Base-by-base conservation (phyloP, 148 eudicot species). In the Amaranthus hypochondriacus region DNA sequence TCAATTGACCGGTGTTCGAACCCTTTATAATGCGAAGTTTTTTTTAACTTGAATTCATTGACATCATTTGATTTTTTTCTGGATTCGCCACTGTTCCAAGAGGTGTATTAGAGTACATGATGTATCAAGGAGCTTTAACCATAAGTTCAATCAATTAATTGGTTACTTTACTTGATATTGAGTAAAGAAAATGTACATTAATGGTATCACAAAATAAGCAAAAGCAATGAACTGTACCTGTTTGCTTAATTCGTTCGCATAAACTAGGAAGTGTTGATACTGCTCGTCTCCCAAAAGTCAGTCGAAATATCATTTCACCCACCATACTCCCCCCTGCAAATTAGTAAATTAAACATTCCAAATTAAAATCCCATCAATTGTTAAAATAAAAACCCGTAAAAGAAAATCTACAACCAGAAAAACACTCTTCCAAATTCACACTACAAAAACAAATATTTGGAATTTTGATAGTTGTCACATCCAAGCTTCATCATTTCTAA, bases 211-310 rank as follows among this genome's bases (percentile, higher is more conserved):
- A 74, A 43, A 51, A 53, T 28, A 28, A 28, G 39, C 39, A 75
- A 9, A 9, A 46, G 9, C 49, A 5, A 28, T 48, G 63, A 63
- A 58, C 6, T 64, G n/a, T 72, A 83, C 86, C 86, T 75, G 86
- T 83, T 83, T 83, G 86, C 67, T 83, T 83, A 52, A 83, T 80
- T 69, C 86, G 74, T 70, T 75, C 79, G 66, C 71, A 75, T 75
- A 83, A 81, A 64, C 74, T 51, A 57, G 81, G 77, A 62, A 77
- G 69, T 43, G 84, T 80, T 43, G 84, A 83, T 67, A 83, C 81
- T 49, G 75, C 56, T 75, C 84, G 86, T 65, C 63, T 83, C 4
- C 67, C 66, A 8, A 9, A 51, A 46, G 12, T 54, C 60, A 57
- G 14, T 42, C 60, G 21, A 9, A 79, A 48, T 71, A 69, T 74